Conservation (phyloP, 208 protist species). For the Trypanosoma lewisi region DNA sequence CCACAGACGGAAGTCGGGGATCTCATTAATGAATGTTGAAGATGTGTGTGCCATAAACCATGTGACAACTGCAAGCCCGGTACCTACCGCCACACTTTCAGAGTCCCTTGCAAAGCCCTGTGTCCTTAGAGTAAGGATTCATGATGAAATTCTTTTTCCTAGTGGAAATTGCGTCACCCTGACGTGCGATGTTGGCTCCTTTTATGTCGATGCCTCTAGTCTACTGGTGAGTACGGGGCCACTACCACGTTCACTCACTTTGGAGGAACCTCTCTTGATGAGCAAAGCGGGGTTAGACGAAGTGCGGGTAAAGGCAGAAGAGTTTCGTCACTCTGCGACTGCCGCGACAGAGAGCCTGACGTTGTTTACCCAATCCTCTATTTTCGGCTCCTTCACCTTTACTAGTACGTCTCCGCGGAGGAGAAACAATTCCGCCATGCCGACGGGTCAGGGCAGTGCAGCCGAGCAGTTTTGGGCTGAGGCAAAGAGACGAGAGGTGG, state of each 20-base stretch:
- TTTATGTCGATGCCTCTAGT: constrained; percentile 16
- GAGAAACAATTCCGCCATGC: background rate
- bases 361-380: background rate
- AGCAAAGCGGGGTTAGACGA: constrained; percentile 22
- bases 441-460: background rate
- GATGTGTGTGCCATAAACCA: constrained; percentile 24
- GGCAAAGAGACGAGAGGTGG: constrained; percentile 1
- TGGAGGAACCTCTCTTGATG: constrained; percentile 6
- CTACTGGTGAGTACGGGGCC: constrained; percentile 9
- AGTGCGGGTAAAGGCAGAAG: constrained; percentile 6
- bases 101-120: constrained; percentile 19
- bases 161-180: constrained; percentile 10
- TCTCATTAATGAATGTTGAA: constrained; percentile 14
- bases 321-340: constrained; percentile 7
- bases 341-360: background rate
- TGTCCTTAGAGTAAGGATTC: constrained; percentile 14
- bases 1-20: background rate
- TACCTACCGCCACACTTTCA: constrained; percentile 12
- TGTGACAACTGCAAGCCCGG: constrained; percentile 1
- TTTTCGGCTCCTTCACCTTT: background rate
- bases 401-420: background rate
- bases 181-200: constrained; percentile 15
- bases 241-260: constrained; percentile 8
- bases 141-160: constrained; percentile 26
- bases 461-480: background rate